A percentile compares a stretch with the other conserved stretches of the same genome.
phyloP scores from a whole-genome alignment of 2,329 filamentous ascomycete species.

The Cyphellophora attinorum region DNA sequence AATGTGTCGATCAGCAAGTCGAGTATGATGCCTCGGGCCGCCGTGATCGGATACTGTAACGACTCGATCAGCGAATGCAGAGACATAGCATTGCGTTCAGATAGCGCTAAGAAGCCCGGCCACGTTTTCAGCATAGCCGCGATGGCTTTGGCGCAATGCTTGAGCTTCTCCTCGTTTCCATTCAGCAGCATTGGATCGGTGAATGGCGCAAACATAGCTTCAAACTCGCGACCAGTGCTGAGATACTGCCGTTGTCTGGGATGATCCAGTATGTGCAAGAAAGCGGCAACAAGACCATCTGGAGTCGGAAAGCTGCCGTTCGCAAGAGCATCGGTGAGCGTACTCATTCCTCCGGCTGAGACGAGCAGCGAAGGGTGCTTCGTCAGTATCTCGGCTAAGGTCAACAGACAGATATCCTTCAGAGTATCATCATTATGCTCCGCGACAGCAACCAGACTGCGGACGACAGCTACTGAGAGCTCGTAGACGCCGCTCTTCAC shows the following conservation, averaged over 20 bases:
- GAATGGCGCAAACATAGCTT: conserved; percentile 82
- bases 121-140: conserved; percentile 85
- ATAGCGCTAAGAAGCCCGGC: conserved; percentile 81
- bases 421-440: conserved; percentile 78
- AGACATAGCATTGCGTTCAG: conserved; percentile 78
- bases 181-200: conserved; percentile 62
- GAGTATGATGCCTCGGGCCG: conserved; percentile 65
- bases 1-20: conserved; percentile 78
- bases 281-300: conserved; percentile 77
- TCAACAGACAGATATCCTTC: conserved; percentile 84
- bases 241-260: conserved; percentile 72
- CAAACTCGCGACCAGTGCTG: conserved; percentile 80
- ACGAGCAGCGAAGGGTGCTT: conserved; percentile 74
- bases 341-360: conserved; percentile 71
- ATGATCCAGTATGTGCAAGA: conserved; percentile 79
- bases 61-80: conserved; percentile 69
- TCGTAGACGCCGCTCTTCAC: conserved; percentile 87
- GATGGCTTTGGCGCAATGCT: conserved; percentile 86
- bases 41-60: conserved; percentile 47
- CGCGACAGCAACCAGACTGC: conserved; percentile 83
- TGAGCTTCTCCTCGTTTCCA: conserved; percentile 55
- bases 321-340: conserved; percentile 82
- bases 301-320: conserved; percentile 89
- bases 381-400: conserved; percentile 81
- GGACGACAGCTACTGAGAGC: conserved; percentile 74